Conservation (phyloP, 305 asterid genomes). For the Coffea humblotiana region DNA sequence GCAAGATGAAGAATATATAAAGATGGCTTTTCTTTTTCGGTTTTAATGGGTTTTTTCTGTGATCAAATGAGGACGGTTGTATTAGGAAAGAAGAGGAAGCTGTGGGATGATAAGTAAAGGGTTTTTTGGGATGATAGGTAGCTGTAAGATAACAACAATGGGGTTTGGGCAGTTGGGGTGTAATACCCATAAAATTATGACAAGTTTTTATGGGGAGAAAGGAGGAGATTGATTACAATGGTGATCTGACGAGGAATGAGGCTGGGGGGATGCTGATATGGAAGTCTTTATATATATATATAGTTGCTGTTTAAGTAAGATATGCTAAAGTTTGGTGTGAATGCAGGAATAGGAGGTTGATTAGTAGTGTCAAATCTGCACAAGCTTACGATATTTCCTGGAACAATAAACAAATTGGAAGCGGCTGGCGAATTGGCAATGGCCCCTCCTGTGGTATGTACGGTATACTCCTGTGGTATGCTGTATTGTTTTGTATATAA, state of each 20-base stretch:
- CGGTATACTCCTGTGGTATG: background rate
- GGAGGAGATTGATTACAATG: background rate
- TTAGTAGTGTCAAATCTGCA: conserved; percentile 9
- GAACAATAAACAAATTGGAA: background rate
- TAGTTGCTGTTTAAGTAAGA: background rate
- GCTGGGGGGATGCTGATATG: background rate
- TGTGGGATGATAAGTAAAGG: conserved; percentile 6
- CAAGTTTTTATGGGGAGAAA: background rate
- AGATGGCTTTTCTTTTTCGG: too few species aligned
- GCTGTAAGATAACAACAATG: conserved; percentile 14
- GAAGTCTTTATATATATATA: background rate
- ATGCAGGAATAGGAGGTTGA: conserved; percentile 9
- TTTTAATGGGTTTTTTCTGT: background rate
- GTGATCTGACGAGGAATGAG: conserved; percentile 1
- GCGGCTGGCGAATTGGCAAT: background rate
- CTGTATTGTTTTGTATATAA: too few species aligned
- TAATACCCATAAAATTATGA: conserved; percentile 21
- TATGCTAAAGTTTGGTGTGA: background rate
- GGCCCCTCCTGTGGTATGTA: too few species aligned
- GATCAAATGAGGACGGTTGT: conserved; percentile 1
- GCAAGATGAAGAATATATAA: background rate
- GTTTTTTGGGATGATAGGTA: conserved; percentile 18
- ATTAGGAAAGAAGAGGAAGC: conserved; percentile 8
- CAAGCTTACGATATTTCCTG: background rate
- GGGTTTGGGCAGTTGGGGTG: conserved; percentile 9